These are phyloP conservation scores for Corylus americana DNA, from an alignment of 306 rosid species.

Conservation along the genomic window DNA sequence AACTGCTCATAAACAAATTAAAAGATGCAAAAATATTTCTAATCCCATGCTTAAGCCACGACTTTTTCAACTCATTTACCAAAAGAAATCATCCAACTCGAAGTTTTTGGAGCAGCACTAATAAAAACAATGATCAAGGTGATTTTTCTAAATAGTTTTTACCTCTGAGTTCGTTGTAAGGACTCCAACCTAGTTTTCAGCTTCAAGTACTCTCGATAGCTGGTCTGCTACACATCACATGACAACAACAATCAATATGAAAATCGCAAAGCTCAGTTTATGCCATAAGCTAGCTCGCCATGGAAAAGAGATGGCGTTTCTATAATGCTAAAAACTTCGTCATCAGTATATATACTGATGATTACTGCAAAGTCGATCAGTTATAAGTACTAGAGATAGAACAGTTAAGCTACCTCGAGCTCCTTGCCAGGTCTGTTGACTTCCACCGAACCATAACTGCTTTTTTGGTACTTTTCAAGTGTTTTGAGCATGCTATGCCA, in stretches of 20 bases:
- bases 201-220: conserved; percentile 89
- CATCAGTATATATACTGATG: neutral
- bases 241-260: conserved; percentile 15
- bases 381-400: neutral
- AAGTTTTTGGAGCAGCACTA: neutral
- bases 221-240: conserved; percentile 55
- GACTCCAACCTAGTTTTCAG: conserved; percentile 84
- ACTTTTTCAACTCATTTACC: neutral
- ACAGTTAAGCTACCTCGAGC: conserved; percentile 63
- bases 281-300: neutral
- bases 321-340: neutral
- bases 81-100: neutral
- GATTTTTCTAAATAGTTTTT: conserved; percentile 5
- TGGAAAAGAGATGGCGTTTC: neutral
- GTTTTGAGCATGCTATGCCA: conserved; percentile 51
- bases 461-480: conserved; percentile 76
- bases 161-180: conserved; percentile 94
- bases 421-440: conserved; percentile 79
- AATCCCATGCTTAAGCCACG: neutral
- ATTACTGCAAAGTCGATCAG: neutral
- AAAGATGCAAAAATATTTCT: neutral
- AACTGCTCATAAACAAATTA: neutral
- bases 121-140: neutral
- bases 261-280: neutral
- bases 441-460: conserved; percentile 95